A percentile compares a stretch with the other conserved stretches of the same genome.
Conservation (phyloP, 2,329 filamentous ascomycete genomes). For the Colletotrichum simmondsii region DNA sequence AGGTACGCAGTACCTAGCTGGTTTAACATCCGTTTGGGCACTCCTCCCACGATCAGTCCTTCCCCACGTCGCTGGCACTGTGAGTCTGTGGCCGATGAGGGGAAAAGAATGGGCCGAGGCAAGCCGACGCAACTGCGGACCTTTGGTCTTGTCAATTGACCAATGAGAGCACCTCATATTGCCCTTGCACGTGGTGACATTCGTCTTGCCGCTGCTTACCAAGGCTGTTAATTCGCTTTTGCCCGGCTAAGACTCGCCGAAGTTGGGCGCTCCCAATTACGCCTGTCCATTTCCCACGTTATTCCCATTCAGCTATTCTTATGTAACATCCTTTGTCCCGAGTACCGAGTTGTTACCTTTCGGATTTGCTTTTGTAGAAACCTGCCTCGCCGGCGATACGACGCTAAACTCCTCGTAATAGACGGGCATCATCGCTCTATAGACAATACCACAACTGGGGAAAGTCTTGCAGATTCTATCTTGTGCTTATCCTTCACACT, state of each 20-base stretch:
- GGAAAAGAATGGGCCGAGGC: slow-evolving; percentile 34
- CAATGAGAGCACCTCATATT: slow-evolving; percentile 8
- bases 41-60: not conserved
- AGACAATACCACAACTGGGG: not conserved
- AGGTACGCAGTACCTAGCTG: too few species aligned
- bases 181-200: not conserved
- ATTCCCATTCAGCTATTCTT: not conserved
- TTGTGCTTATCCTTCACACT: not conserved
- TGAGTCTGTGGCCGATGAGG: slow-evolving; percentile 17
- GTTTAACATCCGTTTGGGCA: too few species aligned
- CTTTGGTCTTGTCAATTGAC: slow-evolving; percentile 28
- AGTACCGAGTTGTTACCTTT: slow-evolving; percentile 8
- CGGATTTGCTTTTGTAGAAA: slow-evolving; percentile 6
- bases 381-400: not conserved
- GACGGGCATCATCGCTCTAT: not conserved
- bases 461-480: not conserved
- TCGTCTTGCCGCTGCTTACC: slow-evolving; percentile 27
- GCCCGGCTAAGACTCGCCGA: slow-evolving; percentile 13
- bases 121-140: slow-evolving; percentile 30
- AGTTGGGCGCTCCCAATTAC: not conserved
- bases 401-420: not conserved
- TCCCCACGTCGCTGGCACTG: not conserved
- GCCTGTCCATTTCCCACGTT: slow-evolving; percentile 10
- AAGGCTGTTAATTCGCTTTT: slow-evolving; percentile 16
- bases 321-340: slow-evolving; percentile 10